These are phyloP conservation scores for Penicillium argentinense DNA, from an alignment of 495 filamentous ascomycete genomes.

Conservation along the genomic window DNA sequence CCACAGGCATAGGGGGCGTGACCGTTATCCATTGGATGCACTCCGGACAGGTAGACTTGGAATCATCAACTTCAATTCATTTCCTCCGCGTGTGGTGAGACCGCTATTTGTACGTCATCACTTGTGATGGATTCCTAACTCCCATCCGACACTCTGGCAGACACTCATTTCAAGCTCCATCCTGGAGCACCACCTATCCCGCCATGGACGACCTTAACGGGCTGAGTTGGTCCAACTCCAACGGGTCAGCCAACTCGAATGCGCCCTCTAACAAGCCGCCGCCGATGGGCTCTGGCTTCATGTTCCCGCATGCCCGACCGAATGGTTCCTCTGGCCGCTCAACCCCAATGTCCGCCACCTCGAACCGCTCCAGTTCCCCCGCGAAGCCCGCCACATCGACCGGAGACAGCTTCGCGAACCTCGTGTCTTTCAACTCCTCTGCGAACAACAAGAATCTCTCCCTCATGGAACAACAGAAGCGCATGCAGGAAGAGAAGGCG, in stretches of 20 bases:
- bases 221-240: constrained; percentile 57
- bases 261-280: constrained; percentile 43
- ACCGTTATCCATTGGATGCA: constrained; percentile 2
- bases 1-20: constrained; percentile 19
- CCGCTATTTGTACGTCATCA: neutral
- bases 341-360: constrained; percentile 62
- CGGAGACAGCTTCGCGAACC: constrained; percentile 84
- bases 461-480: constrained; percentile 81
- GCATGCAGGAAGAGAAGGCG: constrained; percentile 72
- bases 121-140: neutral
- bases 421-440: constrained; percentile 74
- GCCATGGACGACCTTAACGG: constrained; percentile 60
- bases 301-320: constrained; percentile 59
- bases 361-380: constrained; percentile 47
- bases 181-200: constrained; percentile 10
- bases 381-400: constrained; percentile 61
- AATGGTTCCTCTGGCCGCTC: constrained; percentile 65
- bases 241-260: constrained; percentile 37
- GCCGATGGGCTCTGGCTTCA: constrained; percentile 51
- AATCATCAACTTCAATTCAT: constrained; percentile 9
- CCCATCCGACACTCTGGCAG: neutral
- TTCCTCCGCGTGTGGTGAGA: constrained; percentile 11
- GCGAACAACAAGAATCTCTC: constrained; percentile 67
- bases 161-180: neutral
- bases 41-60: constrained; percentile 3